These are phyloP conservation scores for Pisolithus sp. DNA, from an alignment of 768 basidiomycete genomes.

Conservation along the genomic window DNA sequence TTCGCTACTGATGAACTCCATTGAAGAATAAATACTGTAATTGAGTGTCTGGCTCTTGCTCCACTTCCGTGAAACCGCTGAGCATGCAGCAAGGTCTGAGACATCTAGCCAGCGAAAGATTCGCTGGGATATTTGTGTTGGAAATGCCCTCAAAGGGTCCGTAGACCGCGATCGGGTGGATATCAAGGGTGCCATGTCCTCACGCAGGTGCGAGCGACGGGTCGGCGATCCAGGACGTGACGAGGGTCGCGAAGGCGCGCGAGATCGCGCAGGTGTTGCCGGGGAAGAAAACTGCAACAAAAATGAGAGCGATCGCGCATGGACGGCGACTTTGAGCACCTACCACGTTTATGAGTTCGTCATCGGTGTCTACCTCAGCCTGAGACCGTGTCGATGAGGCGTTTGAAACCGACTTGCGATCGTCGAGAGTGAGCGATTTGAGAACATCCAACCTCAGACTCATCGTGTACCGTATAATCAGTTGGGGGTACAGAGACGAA, in stretches of 20 bases:
- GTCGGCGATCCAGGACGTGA: constrained; percentile 39
- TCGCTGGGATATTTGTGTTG: constrained; percentile 75
- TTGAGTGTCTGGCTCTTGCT: constrained; percentile 83
- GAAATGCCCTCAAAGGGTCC: constrained; percentile 67
- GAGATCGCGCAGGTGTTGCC: constrained; percentile 60
- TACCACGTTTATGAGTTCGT: constrained; percentile 70
- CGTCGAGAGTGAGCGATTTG: constrained; percentile 43
- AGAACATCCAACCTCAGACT: constrained; percentile 65
- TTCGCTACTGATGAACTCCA: neutral
- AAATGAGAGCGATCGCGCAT: constrained; percentile 7
- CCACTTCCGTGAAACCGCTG: constrained; percentile 84
- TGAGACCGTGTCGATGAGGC: constrained; percentile 2
- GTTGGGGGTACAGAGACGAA: neutral
- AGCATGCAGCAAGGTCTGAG: constrained; percentile 66
- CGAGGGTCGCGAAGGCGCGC: constrained; percentile 43
- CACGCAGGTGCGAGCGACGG: constrained; percentile 13
- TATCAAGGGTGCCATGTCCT: constrained; percentile 24
- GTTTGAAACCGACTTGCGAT: constrained; percentile 20
- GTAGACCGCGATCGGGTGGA: constrained; percentile 15
- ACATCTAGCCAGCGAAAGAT: constrained; percentile 63
- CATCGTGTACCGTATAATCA: constrained; percentile 44
- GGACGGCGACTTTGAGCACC: constrained; percentile 20
- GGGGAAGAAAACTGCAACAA: constrained; percentile 53
- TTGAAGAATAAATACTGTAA: constrained; percentile 51
- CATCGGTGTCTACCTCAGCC: constrained; percentile 48